phyloP scores from a whole-genome alignment of 352 stramenopile genomes.

The Globisporangium apiculatum region DNA sequence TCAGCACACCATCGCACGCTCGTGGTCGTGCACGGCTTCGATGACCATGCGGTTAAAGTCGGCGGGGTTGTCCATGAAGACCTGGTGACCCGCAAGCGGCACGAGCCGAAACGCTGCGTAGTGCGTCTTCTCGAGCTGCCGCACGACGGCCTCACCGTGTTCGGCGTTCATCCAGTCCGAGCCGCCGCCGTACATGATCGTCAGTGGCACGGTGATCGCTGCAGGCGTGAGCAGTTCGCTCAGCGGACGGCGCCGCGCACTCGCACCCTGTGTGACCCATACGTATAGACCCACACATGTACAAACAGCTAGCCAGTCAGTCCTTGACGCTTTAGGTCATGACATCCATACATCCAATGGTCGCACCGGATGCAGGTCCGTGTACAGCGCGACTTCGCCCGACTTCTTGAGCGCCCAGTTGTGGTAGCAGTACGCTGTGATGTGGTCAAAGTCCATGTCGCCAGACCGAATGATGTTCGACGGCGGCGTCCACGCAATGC shows the following conservation, averaged over 20 bases:
- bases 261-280: conserved; percentile 20
- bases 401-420: conserved; percentile 74
- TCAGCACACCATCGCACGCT: conserved; percentile 14
- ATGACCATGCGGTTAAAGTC: conserved; percentile 74
- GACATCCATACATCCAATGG: not conserved
- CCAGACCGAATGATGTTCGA: conserved; percentile 72
- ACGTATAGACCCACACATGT: conserved; percentile 8
- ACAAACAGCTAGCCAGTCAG: not conserved
- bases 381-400: conserved; percentile 70
- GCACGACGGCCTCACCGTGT: conserved; percentile 49
- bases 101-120: conserved; percentile 68
- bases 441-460: conserved; percentile 59
- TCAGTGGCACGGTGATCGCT: conserved; percentile 59
- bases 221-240: conserved; percentile 40
- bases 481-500: conserved; percentile 53
- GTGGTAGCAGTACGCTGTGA: conserved; percentile 74
- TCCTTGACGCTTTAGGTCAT: not conserved
- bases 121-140: conserved; percentile 44
- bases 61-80: conserved; percentile 81
- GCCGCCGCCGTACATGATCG: conserved; percentile 71
- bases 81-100: conserved; percentile 60
- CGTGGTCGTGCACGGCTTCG: conserved; percentile 57
- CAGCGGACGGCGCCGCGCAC: conserved; percentile 40
- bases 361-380: conserved; percentile 58
- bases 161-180: conserved; percentile 78